Percentiles rank a stretch among this genome's conserved stretches.
These are phyloP conservation scores for Huntiella abstrusa DNA, from an alignment of 2,329 filamentous ascomycete genomes.

Conservation along the genomic window DNA sequence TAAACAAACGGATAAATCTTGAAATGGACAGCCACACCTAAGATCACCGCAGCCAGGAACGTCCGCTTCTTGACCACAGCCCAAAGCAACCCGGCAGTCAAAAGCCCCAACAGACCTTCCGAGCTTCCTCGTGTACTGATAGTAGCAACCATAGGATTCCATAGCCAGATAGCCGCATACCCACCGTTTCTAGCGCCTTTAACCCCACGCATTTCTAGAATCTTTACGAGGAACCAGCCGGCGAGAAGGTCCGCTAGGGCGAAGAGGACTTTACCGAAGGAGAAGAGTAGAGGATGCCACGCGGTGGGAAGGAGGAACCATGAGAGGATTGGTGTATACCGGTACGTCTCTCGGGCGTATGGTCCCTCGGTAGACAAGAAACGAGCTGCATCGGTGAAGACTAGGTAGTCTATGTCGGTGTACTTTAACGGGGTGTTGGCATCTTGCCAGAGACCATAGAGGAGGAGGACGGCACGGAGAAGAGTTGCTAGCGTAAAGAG, in stretches of 20 bases:
- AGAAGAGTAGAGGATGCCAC: conserved; percentile 38
- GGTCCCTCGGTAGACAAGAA: conserved; percentile 33
- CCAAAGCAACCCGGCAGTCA: conserved; percentile 72
- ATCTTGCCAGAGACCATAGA: conserved; percentile 89
- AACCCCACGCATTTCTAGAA: conserved; percentile 27
- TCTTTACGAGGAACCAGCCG: conserved; percentile 27
- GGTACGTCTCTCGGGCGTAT: conserved; percentile 82
- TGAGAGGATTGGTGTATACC: conserved; percentile 84
- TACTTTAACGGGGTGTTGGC: conserved; percentile 85
- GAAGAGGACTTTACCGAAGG: conserved; percentile 76
- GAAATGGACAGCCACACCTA: conserved; percentile 81
- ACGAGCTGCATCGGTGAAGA: conserved; percentile 88
- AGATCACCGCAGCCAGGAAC: conserved; percentile 47
- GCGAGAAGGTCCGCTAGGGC: conserved; percentile 67
- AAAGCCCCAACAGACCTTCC: conserved; percentile 70
- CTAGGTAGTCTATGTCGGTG: conserved; percentile 96
- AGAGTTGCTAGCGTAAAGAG: conserved; percentile 39
- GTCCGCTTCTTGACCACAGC: conserved; percentile 48
- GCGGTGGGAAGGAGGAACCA: conserved; percentile 78
- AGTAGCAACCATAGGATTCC: conserved; percentile 95
- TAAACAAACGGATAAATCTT: conserved; percentile 99
- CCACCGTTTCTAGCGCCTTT: conserved; percentile 38
- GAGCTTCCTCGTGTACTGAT: conserved; percentile 92
- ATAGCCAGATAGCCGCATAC: conserved; percentile 75
- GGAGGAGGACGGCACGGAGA: conserved; percentile 53